These are phyloP conservation scores for Myrica gale DNA, from an alignment of 306 rosid genomes.

Conservation along the genomic window DNA sequence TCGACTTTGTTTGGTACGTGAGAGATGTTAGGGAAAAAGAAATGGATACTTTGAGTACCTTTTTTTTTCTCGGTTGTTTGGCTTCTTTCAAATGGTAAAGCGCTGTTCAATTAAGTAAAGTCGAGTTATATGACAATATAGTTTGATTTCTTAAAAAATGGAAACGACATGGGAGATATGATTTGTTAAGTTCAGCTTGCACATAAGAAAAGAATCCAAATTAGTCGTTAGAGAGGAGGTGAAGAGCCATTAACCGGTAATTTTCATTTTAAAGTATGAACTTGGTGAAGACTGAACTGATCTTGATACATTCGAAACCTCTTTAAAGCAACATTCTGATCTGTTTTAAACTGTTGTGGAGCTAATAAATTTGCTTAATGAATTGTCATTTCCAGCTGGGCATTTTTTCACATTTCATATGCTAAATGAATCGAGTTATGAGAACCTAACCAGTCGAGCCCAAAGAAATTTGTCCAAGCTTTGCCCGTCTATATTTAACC, in stretches of 20 bases:
- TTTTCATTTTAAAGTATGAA: not conserved
- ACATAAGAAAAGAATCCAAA: too few relatives aligned
- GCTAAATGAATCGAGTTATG: not conserved
- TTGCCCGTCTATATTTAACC: not conserved
- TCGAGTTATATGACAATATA: not conserved
- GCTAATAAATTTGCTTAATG: not conserved
- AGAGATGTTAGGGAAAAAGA: not conserved
- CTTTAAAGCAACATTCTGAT: not conserved
- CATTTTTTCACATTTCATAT: not conserved
- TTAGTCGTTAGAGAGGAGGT: not conserved
- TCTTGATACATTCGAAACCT: not conserved
- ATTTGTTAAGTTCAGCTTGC: too few relatives aligned
- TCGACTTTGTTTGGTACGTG: not conserved
- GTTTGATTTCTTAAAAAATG: too few relatives aligned
- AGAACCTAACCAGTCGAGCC: not conserved
- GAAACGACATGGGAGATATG: not conserved
- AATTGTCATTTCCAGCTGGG: not conserved
- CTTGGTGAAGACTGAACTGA: not conserved
- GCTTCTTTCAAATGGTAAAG: not conserved
- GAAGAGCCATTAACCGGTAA: not conserved
- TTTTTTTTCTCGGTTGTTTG: too few relatives aligned
- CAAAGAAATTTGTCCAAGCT: not conserved
- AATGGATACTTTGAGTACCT: not conserved
- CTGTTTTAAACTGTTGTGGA: not conserved
- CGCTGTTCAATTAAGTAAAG: not conserved